Evolutionary conservation across 306 rosid genomes (phyloP).

Genomic region (Medicago arabica): DNA sequence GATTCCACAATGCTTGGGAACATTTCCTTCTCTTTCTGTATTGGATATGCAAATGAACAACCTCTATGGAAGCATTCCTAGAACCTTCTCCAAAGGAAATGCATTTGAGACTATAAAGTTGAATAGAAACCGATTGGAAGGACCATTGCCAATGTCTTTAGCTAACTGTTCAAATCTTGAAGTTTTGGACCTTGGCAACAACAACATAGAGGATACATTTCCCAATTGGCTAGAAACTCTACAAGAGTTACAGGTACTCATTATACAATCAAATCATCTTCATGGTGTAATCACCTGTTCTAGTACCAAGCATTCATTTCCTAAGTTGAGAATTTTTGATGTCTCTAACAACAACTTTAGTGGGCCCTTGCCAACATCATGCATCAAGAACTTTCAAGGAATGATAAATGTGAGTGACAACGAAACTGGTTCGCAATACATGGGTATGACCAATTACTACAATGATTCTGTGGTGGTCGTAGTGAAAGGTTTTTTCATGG

Average conservation of each 20-base stretch:
- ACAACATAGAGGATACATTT: constrained; percentile 39
- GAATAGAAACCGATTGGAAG: constrained; percentile 44
- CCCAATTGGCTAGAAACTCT: constrained; percentile 48
- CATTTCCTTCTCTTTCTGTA: not conserved
- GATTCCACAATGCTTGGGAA: constrained; percentile 42
- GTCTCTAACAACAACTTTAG: constrained; percentile 47
- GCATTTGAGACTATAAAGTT: constrained; percentile 32
- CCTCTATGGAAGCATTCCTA: constrained; percentile 42
- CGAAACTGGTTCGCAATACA: constrained; percentile 1
- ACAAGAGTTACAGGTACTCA: constrained; percentile 40
- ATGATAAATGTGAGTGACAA: constrained; percentile 27
- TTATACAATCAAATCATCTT: constrained; percentile 46
- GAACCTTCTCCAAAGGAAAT: not conserved
- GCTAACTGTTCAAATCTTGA: not conserved
- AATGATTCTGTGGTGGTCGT: constrained; percentile 12
- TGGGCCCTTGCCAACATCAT: constrained; percentile 43
- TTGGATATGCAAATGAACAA: constrained; percentile 48
- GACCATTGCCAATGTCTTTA: constrained; percentile 44
- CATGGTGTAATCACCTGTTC: constrained; percentile 43
- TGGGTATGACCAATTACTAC: not conserved
- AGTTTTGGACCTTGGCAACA: constrained; percentile 52
- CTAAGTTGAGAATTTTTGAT: constrained; percentile 44
- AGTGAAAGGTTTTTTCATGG: not conserved
- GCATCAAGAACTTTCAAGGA: constrained; percentile 38
- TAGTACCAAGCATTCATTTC: constrained; percentile 17